Percentiles rank a stretch among this genome's conserved stretches.
Evolutionary conservation across 352 stramenopile species (phyloP).

Genomic region (Phytophthora pisi): DNA sequence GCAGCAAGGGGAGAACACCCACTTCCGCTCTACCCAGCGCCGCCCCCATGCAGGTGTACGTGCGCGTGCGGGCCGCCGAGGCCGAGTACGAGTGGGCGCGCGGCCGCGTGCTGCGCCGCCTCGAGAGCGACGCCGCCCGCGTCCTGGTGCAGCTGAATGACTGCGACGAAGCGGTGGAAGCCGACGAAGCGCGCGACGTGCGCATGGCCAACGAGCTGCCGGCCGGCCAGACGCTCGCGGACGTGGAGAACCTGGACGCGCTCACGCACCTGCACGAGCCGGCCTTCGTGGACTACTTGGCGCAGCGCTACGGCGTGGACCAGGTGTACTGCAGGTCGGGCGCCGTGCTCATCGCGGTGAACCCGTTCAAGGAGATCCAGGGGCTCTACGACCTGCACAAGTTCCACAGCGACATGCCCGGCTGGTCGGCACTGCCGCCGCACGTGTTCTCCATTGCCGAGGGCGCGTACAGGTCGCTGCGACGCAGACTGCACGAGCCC

Average conservation of each 20-base stretch:
- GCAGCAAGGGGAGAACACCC: constrained; percentile 7
- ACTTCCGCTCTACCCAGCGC: too few relatives aligned
- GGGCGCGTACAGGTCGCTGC: constrained; percentile 69
- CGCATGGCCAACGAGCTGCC: constrained; percentile 56
- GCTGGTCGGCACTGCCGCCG: constrained; percentile 48
- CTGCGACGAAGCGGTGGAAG: constrained; percentile 53
- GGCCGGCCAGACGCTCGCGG: constrained; percentile 42
- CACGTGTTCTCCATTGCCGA: constrained; percentile 87
- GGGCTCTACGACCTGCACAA: constrained; percentile 66
- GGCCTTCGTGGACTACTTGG: constrained; percentile 80
- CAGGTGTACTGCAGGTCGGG: constrained; percentile 81
- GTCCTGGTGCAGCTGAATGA: constrained; percentile 54
- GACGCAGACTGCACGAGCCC: constrained; percentile 39
- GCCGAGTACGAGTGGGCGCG: constrained; percentile 54
- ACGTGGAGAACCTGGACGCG: constrained; percentile 73
- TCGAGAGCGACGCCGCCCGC: constrained; percentile 29
- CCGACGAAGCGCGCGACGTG: constrained; percentile 47
- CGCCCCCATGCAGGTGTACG: constrained; percentile 60
- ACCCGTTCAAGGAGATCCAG: constrained; percentile 77
- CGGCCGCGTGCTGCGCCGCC: constrained; percentile 47
- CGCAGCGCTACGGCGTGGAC: constrained; percentile 71
- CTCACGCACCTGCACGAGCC: constrained; percentile 83
- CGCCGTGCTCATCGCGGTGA: constrained; percentile 77
- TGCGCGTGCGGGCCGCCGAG: constrained; percentile 33
- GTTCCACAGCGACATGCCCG: constrained; percentile 42